phyloP scores from a whole-genome alignment of 2,329 filamentous ascomycete genomes.

The Fusarium nygamai region DNA sequence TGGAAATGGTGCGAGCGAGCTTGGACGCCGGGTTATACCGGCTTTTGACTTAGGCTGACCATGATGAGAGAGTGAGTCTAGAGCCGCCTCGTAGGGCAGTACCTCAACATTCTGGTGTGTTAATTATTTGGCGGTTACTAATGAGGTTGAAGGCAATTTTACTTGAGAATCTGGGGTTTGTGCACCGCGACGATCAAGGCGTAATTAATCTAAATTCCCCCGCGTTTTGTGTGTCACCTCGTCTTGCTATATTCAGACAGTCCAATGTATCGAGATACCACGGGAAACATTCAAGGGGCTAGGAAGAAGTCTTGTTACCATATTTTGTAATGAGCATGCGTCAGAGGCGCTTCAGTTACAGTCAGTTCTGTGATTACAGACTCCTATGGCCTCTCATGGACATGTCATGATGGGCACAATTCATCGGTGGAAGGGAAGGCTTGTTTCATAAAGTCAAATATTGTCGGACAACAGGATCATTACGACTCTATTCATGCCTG shows the following conservation, averaged over 20 bases:
- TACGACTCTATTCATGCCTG: neutral
- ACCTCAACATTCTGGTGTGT: neutral
- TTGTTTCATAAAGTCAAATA: neutral
- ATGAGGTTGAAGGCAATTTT: neutral
- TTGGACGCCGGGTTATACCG: slow-evolving; percentile 7
- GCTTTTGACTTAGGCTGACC: neutral
- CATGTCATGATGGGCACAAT: neutral
- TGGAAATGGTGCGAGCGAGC: neutral
- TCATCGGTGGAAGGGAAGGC: slow-evolving; percentile 15
- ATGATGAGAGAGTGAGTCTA: neutral
- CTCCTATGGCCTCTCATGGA: neutral
- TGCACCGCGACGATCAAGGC: neutral
- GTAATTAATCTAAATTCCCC: neutral
- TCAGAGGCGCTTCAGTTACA: slow-evolving; percentile 9
- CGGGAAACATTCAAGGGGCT: neutral
- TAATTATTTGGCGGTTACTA: neutral
- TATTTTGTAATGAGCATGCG: neutral
- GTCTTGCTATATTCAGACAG: neutral
- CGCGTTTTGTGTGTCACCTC: neutral
- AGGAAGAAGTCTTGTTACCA: neutral
- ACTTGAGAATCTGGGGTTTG: neutral
- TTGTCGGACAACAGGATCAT: slow-evolving; percentile 15
- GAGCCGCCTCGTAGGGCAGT: neutral
- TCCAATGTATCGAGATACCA: neutral
- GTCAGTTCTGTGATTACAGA: neutral